Conservation (phyloP, 192 early-diverging fungal species). For the Coemansia sp. region DNA sequence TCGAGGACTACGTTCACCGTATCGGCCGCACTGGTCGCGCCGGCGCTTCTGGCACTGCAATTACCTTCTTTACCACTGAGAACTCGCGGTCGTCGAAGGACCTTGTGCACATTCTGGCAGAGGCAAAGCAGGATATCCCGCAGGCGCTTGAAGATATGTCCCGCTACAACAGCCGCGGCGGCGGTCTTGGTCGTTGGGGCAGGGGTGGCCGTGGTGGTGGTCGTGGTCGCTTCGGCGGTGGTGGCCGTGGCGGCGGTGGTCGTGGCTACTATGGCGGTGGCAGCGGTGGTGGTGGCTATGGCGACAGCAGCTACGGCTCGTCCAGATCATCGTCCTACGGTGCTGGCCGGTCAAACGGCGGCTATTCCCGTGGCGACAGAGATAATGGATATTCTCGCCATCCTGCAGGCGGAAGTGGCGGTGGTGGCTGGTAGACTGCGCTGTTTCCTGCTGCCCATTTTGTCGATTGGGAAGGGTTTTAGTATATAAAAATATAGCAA, state of each 20-base stretch:
- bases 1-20: slow-evolving; percentile 89
- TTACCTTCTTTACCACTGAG: slow-evolving; percentile 91
- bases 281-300: slow-evolving; percentile 22
- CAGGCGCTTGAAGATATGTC: slow-evolving; percentile 73
- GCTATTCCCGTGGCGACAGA: slow-evolving; percentile 40
- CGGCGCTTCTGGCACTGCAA: slow-evolving; percentile 82
- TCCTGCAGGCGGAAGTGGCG: not conserved
- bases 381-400: slow-evolving; percentile 1
- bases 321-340: slow-evolving; percentile 33
- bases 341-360: slow-evolving; percentile 7
- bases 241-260: slow-evolving; percentile 17
- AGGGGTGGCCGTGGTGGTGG: slow-evolving; percentile 50
- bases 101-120: slow-evolving; percentile 81
- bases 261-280: slow-evolving; percentile 16
- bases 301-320: slow-evolving; percentile 30
- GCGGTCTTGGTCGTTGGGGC: slow-evolving; percentile 57
- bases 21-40: slow-evolving; percentile 98
- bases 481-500: no score
- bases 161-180: slow-evolving; percentile 58
- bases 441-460: no score
- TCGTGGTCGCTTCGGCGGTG: slow-evolving; percentile 32
- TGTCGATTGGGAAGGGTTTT: no score
- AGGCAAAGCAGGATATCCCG: slow-evolving; percentile 89
- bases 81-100: slow-evolving; percentile 83
- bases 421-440: slow-evolving; percentile 7